Evolutionary conservation across 129 eudicot genomes (phyloP).

Genomic region (Lonicera japonica): DNA sequence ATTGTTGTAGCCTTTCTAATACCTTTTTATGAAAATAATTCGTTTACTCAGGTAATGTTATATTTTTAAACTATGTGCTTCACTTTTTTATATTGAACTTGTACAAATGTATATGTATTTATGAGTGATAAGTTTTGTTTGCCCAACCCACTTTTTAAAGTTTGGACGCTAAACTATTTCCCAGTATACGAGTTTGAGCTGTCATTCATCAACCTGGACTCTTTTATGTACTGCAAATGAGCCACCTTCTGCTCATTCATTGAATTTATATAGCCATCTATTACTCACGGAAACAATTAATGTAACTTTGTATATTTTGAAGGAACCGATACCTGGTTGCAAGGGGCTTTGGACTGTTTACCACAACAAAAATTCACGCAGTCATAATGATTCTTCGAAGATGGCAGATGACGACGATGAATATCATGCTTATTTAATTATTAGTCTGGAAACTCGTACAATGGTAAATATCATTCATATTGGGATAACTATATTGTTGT

Average conservation of each 20-base stretch:
- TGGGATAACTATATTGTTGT: background rate
- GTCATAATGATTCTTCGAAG: constrained; percentile 67
- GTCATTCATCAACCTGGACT: background rate
- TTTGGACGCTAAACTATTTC: no score
- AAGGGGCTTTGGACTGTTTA: constrained; percentile 98
- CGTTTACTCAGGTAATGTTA: background rate
- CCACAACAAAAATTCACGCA: constrained; percentile 89
- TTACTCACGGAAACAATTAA: background rate
- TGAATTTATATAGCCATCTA: background rate
- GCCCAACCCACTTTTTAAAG: no score
- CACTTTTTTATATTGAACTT: no score
- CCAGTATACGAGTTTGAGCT: no score
- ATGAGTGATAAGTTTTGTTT: no score
- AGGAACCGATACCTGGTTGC: constrained; percentile 95
- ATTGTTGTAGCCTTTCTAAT: background rate
- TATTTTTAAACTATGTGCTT: no score
- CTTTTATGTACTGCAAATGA: constrained; percentile 1
- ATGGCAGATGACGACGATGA: constrained; percentile 76
- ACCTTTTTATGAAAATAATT: background rate
- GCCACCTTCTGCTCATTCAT: constrained; percentile 2
- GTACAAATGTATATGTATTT: no score
- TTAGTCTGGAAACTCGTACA: constrained; percentile 88
- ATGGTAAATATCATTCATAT: constrained; percentile 53
- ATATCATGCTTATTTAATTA: constrained; percentile 88
- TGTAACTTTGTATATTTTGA: constrained; percentile 12